Evolutionary conservation across 2,329 filamentous ascomycete genomes (phyloP).

Genomic region (Colletotrichum sansevieriae): DNA sequence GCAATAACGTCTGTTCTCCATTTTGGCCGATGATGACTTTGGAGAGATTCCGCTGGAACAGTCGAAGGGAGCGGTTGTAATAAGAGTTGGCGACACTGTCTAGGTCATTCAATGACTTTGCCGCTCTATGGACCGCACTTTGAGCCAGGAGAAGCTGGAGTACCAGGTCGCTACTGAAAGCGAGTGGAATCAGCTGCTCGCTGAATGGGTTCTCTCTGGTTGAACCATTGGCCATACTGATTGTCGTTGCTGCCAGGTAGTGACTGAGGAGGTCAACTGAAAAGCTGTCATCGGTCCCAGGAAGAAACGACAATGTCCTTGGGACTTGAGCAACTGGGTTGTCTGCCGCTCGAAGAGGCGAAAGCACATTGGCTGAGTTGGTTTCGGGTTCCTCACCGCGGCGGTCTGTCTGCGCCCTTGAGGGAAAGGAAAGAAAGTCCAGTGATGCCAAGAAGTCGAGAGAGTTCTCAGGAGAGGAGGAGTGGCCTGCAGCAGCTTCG

Average conservation of each 20-base stretch:
- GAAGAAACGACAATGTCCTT: constrained; percentile 5
- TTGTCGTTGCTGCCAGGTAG: constrained; percentile 58
- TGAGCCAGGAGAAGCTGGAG: constrained; percentile 62
- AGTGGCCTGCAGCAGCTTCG: neutral
- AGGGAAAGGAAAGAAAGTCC: neutral
- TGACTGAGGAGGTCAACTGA: constrained; percentile 61
- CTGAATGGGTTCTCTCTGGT: constrained; percentile 61
- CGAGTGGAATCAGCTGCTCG: constrained; percentile 59
- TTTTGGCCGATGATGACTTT: constrained; percentile 47
- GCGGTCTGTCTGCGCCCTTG: neutral
- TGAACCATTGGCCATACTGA: constrained; percentile 62
- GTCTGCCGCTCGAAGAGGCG: neutral
- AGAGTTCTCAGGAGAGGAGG: neutral
- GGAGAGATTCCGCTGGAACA: constrained; percentile 48
- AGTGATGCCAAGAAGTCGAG: constrained; percentile 9
- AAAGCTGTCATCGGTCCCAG: constrained; percentile 44
- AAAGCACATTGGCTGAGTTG: neutral
- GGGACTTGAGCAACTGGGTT: neutral
- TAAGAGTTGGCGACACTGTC: constrained; percentile 52
- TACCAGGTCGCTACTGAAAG: constrained; percentile 60
- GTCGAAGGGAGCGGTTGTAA: constrained; percentile 52
- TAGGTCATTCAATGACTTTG: constrained; percentile 45
- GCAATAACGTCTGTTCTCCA: constrained; percentile 52
- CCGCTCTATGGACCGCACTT: constrained; percentile 55
- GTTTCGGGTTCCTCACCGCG: neutral